phyloP scores from a whole-genome alignment of 768 basidiomycete species.

The Panaeolus cyanescens region DNA sequence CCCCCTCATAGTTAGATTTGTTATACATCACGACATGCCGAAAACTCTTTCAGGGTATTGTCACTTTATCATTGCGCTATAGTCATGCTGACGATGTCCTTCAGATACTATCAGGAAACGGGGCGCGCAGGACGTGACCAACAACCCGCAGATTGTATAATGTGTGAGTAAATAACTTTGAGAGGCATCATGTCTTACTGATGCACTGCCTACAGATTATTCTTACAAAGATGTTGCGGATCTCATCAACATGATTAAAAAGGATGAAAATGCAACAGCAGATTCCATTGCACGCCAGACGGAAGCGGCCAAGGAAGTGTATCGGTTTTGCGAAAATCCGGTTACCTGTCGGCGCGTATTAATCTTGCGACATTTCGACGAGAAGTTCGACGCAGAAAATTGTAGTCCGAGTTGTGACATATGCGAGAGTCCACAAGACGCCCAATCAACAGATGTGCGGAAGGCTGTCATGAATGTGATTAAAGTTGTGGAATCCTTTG shows the following conservation, averaged over 20 bases:
- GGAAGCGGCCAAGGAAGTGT: slow-evolving; percentile 65
- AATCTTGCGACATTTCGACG: slow-evolving; percentile 87
- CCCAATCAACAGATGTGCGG: slow-evolving; percentile 62
- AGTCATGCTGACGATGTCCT: slow-evolving; percentile 8
- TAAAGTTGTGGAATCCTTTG: slow-evolving; percentile 40
- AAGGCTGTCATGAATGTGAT: slow-evolving; percentile 56
- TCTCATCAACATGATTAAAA: slow-evolving; percentile 62
- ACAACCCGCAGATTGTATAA: slow-evolving; percentile 76
- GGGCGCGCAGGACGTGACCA: slow-evolving; percentile 96
- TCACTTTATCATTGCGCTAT: not conserved
- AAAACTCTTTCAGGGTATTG: slow-evolving; percentile 79
- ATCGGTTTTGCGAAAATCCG: slow-evolving; percentile 79
- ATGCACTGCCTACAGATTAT: slow-evolving; percentile 56
- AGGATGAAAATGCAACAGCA: slow-evolving; percentile 44
- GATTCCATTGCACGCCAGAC: slow-evolving; percentile 71
- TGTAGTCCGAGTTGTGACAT: slow-evolving; percentile 85
- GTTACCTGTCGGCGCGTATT: slow-evolving; percentile 86
- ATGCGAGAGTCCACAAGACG: slow-evolving; percentile 56
- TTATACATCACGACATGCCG: slow-evolving; percentile 86
- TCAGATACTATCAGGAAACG: slow-evolving; percentile 92
- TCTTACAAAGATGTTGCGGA: slow-evolving; percentile 55
- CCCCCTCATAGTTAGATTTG: slow-evolving; percentile 71
- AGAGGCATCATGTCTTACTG: not conserved
- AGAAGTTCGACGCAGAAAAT: slow-evolving; percentile 66
- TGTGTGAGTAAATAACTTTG: slow-evolving; percentile 58